Evolutionary conservation across 306 rosid species (phyloP).

Genomic region (Malus orientalis): DNA sequence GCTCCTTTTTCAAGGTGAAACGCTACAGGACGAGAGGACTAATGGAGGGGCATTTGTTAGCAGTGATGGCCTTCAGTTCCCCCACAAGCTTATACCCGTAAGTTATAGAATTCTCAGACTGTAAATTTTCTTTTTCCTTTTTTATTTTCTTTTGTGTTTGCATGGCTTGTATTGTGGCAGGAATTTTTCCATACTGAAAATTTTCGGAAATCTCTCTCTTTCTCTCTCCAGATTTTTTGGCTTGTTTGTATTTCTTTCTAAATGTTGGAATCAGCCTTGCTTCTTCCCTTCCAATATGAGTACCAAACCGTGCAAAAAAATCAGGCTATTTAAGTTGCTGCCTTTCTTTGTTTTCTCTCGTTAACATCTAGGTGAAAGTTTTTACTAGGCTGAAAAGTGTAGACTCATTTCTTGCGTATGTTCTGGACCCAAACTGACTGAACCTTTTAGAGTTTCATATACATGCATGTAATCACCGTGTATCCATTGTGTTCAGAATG

Average conservation of each 20-base stretch:
- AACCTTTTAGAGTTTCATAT: neutral
- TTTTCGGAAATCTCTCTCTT: neutral
- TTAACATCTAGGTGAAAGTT: neutral
- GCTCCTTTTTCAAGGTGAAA: constrained; percentile 54
- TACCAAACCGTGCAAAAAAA: neutral
- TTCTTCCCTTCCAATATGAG: neutral
- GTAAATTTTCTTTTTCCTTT: neutral
- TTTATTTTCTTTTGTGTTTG: constrained; percentile 5
- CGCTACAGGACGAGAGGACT: constrained; percentile 77
- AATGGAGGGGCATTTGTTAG: constrained; percentile 91
- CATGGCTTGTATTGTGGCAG: neutral
- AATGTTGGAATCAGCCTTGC: neutral
- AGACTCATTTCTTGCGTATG: neutral
- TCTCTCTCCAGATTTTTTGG: neutral
- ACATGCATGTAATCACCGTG: neutral
- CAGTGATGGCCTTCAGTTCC: constrained; percentile 73
- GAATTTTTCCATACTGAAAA: neutral
- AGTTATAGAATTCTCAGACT: constrained; percentile 14
- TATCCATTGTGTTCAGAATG: constrained; percentile 46
- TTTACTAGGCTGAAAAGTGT: neutral
- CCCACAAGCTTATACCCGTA: constrained; percentile 93
- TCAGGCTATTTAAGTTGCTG: neutral
- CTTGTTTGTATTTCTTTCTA: neutral
- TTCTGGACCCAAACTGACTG: neutral
- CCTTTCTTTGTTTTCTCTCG: neutral